These are phyloP conservation scores for Scedosporium aurantiacum DNA, from an alignment of 2,329 filamentous ascomycete species.

Conservation along the genomic window DNA sequence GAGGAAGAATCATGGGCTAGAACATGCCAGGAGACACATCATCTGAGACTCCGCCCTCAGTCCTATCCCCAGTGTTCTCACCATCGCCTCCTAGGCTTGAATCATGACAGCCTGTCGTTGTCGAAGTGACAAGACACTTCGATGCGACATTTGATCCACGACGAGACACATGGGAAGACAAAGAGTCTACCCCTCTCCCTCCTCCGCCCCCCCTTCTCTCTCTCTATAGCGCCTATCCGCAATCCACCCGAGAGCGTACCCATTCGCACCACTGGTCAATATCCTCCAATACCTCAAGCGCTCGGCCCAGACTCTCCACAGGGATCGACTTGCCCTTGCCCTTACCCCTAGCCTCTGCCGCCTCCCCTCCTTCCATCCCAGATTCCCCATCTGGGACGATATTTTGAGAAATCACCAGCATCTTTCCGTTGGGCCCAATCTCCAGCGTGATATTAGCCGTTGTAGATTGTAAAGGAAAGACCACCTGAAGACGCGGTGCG, in stretches of 20 bases:
- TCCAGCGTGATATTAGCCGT: conserved; percentile 46
- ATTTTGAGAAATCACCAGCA: conserved; percentile 50
- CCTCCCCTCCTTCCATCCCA: neutral
- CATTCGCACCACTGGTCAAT: conserved; percentile 43
- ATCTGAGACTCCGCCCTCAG: neutral
- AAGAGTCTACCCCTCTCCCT: neutral
- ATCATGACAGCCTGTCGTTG: neutral
- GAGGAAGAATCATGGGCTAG: neutral
- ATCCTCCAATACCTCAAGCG: conserved; percentile 39
- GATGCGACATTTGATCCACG: neutral
- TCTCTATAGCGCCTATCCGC: neutral
- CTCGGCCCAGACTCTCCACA: conserved; percentile 30
- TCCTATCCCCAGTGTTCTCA: neutral
- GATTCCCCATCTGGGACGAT: conserved; percentile 15
- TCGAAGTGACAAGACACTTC: neutral
- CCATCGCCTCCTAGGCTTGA: neutral
- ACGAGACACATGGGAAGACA: neutral
- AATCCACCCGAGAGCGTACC: conserved; percentile 23
- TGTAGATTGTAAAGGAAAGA: conserved; percentile 38
- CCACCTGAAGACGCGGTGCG: conserved; percentile 36
- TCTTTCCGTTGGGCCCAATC: conserved; percentile 46
- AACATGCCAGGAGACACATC: neutral
- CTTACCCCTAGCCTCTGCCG: conserved; percentile 12
- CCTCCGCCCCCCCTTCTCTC: neutral
- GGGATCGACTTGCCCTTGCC: conserved; percentile 25